phyloP scores from a whole-genome alignment of 106 monocot species.

The Dactylorhiza incarnata region DNA sequence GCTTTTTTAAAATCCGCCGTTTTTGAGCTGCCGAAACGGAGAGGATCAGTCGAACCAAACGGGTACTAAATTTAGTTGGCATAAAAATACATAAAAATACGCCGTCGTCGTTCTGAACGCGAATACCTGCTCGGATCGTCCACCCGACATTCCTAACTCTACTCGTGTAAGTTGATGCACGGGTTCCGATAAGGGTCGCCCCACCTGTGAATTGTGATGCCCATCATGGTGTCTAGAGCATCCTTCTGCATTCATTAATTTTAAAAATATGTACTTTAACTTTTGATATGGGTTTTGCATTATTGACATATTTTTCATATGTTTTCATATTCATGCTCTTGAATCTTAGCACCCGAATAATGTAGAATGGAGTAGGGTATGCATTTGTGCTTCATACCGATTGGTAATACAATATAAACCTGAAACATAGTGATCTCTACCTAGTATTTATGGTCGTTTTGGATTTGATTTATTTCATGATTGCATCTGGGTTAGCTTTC shows the following conservation, averaged over 20 bases:
- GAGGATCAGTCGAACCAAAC: too few relatives aligned
- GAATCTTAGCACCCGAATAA: not conserved
- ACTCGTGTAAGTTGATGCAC: too few relatives aligned
- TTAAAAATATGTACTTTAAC: not conserved
- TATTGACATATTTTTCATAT: not conserved
- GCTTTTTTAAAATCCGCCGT: too few relatives aligned
- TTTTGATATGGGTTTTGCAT: not conserved
- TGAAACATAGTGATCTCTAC: not conserved
- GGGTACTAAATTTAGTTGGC: too few relatives aligned
- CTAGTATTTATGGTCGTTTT: not conserved
- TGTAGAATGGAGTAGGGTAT: not conserved
- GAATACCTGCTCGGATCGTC: too few relatives aligned
- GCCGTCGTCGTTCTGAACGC: too few relatives aligned
- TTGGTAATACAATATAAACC: not conserved
- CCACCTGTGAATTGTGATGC: too few relatives aligned
- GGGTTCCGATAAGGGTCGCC: too few relatives aligned
- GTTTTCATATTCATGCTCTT: not conserved
- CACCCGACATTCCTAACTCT: too few relatives aligned
- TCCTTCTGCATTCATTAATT: not conserved
- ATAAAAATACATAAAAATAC: too few relatives aligned
- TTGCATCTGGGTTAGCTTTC: not conserved
- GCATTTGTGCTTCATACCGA: not conserved
- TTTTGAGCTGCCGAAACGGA: too few relatives aligned
- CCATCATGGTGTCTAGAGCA: too few relatives aligned
- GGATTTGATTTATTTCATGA: not conserved